These are phyloP conservation scores for Phialophora macrospora DNA, from an alignment of 2,329 filamentous ascomycete species.

Conservation along the genomic window DNA sequence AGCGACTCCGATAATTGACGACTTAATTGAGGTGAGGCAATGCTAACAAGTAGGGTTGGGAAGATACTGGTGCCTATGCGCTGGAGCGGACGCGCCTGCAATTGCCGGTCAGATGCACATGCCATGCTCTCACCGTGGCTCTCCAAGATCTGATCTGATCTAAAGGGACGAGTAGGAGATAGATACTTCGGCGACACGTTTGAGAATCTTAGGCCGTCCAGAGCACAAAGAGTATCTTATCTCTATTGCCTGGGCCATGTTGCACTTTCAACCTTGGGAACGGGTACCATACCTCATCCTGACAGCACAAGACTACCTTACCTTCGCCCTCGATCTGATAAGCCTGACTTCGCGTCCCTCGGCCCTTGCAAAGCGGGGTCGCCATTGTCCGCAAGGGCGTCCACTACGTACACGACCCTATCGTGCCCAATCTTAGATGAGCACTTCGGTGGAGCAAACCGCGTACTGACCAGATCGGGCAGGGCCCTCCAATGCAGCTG, in stretches of 20 bases:
- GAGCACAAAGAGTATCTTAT: neutral
- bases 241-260: neutral
- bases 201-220: neutral
- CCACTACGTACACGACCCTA: neutral
- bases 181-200: neutral
- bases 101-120: neutral
- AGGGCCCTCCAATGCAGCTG: neutral
- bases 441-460: neutral
- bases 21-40: neutral
- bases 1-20: neutral
- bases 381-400: constrained; percentile 8
- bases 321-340: constrained; percentile 3
- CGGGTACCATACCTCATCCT: neutral
- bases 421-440: neutral
- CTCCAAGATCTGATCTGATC: neutral
- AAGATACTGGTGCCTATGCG: neutral
- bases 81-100: neutral
- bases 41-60: neutral
- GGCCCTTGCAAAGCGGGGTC: neutral
- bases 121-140: too few species aligned
- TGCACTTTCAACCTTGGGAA: neutral
- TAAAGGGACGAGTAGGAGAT: neutral
- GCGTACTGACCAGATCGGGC: neutral
- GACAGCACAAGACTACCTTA: neutral
- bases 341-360: neutral